Conservation (phyloP, 257 asterid species). For the Thymus mandschuricus region DNA sequence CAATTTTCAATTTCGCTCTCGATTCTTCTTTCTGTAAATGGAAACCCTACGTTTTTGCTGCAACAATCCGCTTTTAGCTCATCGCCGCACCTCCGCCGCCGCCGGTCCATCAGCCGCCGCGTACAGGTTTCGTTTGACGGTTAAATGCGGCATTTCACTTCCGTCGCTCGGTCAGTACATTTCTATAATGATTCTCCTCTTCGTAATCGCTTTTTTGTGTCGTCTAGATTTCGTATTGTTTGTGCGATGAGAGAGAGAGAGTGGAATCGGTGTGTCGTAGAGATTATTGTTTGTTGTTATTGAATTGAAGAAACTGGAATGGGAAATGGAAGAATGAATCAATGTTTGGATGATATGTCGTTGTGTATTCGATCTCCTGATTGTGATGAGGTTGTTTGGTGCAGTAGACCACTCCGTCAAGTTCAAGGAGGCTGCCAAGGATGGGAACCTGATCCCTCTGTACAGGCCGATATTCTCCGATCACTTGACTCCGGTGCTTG, state of each 20-base stretch:
- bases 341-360: conserved; percentile 13
- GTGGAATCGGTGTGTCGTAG: background rate
- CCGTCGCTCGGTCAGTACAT: conserved; percentile 50
- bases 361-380: conserved; percentile 13
- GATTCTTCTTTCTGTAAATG: conserved; percentile 38
- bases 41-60: conserved; percentile 51
- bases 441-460: conserved; percentile 87
- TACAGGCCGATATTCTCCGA: conserved; percentile 81
- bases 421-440: conserved; percentile 90
- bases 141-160: conserved; percentile 56
- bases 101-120: conserved; percentile 31
- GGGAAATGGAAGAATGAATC: conserved; percentile 3
- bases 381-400: conserved; percentile 26
- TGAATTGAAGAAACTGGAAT: background rate
- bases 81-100: conserved; percentile 30
- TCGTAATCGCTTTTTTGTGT: background rate
- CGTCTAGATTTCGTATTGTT: background rate
- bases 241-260: background rate
- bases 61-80: conserved; percentile 37
- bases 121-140: conserved; percentile 34
- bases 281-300: conserved; percentile 14
- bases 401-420: conserved; percentile 66
- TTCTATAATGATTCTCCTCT: background rate
- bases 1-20: background rate
- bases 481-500: conserved; percentile 94